These are phyloP conservation scores for Aspergillus fischeri DNA, from an alignment of 2,329 filamentous ascomycete species.

Conservation along the genomic window DNA sequence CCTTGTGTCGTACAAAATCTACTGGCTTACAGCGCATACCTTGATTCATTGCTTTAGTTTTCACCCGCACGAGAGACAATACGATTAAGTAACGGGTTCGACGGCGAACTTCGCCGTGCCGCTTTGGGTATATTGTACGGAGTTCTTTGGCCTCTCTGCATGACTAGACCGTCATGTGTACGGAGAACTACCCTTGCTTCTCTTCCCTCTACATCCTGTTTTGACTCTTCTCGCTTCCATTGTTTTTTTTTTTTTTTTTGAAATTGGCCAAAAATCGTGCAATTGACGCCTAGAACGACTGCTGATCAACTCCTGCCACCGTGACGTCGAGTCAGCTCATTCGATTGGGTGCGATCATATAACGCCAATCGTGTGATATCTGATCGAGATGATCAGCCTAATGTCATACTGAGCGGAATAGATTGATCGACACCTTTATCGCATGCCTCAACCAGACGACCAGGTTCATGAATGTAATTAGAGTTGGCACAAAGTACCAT, in stretches of 20 bases:
- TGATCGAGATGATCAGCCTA: background rate
- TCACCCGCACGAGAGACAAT: background rate
- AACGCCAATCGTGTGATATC: background rate
- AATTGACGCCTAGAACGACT: background rate
- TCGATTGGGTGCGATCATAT: background rate
- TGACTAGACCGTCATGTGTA: background rate
- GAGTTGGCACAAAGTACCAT: background rate
- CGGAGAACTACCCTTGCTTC: background rate
- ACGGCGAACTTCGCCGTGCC: background rate
- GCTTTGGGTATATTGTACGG: background rate
- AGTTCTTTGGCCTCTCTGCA: background rate
- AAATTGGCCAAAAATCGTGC: background rate
- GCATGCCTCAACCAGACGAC: background rate
- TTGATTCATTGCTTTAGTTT: background rate
- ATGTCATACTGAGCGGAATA: background rate
- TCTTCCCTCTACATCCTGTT: background rate
- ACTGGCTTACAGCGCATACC: background rate
- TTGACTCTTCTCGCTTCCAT: background rate
- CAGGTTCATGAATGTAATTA: background rate
- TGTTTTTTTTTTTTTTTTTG: too few species aligned
- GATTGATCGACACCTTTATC: background rate
- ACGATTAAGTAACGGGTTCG: background rate
- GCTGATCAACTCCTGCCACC: too few species aligned
- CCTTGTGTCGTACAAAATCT: background rate
- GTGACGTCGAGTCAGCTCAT: background rate